Evolutionary conservation across 2,329 filamentous ascomycete genomes (phyloP).

Genomic region (Aspergillus ochraceoroseus): DNA sequence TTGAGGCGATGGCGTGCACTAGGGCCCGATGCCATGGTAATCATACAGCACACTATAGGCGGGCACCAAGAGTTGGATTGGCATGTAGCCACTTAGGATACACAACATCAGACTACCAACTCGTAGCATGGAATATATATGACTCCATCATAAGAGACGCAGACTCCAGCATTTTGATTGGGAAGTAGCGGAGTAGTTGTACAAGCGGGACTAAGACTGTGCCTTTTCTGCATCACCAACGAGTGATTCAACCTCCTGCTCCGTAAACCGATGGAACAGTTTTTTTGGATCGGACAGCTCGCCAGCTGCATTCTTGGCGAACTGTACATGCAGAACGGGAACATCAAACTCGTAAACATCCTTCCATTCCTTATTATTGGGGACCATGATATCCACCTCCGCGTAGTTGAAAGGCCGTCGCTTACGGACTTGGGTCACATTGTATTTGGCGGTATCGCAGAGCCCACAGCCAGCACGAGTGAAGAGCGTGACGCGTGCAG

Average conservation of each 20-base stretch:
- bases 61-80: too few relatives aligned
- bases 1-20: too few relatives aligned
- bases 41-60: too few relatives aligned
- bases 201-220: constrained; percentile 6
- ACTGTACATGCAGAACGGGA: constrained; percentile 58
- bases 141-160: too few relatives aligned
- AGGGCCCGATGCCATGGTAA: too few relatives aligned
- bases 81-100: too few relatives aligned
- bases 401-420: constrained; percentile 52
- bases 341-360: constrained; percentile 60
- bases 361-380: constrained; percentile 54
- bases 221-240: constrained; percentile 48
- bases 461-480: constrained; percentile 57
- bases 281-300: constrained; percentile 55
- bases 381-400: constrained; percentile 57
- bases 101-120: too few relatives aligned
- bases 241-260: constrained; percentile 51
- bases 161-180: too few relatives aligned
- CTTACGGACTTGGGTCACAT: constrained; percentile 51
- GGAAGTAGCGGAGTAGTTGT: too few relatives aligned
- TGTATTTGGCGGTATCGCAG: constrained; percentile 57
- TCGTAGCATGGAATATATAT: too few relatives aligned
- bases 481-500: constrained; percentile 54
- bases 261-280: constrained; percentile 59
- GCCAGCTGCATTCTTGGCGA: constrained; percentile 42